Evolutionary conservation across 2,329 filamentous ascomycete species (phyloP), one percentile per base, ranked within the genome.

Genomic region (Lasiodiplodia gonubiensis): DNA sequence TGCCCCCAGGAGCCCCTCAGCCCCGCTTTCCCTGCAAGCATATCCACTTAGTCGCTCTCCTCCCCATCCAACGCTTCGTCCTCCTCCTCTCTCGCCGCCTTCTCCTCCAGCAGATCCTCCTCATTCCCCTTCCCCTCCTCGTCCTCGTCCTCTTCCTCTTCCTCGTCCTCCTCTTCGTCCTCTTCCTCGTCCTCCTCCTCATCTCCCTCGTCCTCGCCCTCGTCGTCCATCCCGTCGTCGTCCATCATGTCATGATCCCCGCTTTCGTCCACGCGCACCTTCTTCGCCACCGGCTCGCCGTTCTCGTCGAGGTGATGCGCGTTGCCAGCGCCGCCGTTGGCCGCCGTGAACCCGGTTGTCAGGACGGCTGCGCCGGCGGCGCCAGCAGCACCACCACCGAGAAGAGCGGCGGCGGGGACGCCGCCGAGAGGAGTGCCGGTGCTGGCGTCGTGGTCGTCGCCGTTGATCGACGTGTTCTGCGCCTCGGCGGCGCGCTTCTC

Each of bases 31-130:
- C n/a, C 14, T 21, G 12, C 27, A 21, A 27, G 39, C 39, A 16
- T 21, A 51, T 35, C 1, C 18, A 3, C 25, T 75, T 71, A 80
- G 70, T 79, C 78, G 63, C 77, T 79, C 57, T 80, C 79, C 35
- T 81, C 89, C 70, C 90, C 89, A 67, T 89, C 88, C 30, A 82
- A 76, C 68, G 81, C 85, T 1, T 82, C 81, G 63, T 81, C 80
- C 18, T 82, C 81, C 1, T 80, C 79, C 4, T 78, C 77, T 10
- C 81, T 79, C 2, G 72, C 76, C 49, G 82, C 81, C 23, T 82
- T 81, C 4, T 83, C 83, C 70, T 81, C 81, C 4, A 79, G 72
- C 64, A 82, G 74, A 39, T 82, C 82, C 55, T 85, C 84, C 35
- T 86, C 85, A 11, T 81, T 80, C 4, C 83, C 82, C 61, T 86